Conservation (phyloP, 257 asterid genomes). For the Rhazya stricta region DNA sequence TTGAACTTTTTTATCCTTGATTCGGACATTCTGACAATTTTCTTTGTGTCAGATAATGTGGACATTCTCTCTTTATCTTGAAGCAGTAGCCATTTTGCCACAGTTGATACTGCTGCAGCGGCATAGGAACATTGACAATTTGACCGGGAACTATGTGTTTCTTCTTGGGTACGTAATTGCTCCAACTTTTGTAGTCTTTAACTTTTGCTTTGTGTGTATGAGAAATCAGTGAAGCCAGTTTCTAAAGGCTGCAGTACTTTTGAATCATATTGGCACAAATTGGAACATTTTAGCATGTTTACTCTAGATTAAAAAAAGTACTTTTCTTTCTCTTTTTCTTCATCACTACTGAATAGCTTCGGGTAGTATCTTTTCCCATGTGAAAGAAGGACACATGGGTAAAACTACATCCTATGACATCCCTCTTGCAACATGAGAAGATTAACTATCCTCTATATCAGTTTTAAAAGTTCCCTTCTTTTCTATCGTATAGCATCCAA, state of each 20-base stretch:
- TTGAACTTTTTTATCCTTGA: background rate
- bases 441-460: background rate
- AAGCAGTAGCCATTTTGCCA: constrained; percentile 50
- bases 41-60: constrained; percentile 29
- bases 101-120: constrained; percentile 41
- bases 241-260: background rate
- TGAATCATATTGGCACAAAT: background rate
- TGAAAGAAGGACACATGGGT: background rate
- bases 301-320: background rate
- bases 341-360: background rate
- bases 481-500: background rate
- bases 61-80: constrained; percentile 45
- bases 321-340: background rate
- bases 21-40: background rate
- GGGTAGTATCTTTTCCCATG: background rate
- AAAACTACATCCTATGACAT: too few relatives aligned
- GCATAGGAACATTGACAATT: constrained; percentile 41
- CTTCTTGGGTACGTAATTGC: constrained; percentile 39
- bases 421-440: background rate
- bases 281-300: background rate
- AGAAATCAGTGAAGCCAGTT: background rate
- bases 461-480: too few relatives aligned
- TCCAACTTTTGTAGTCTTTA: background rate
- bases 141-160: constrained; percentile 44
- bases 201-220: background rate